Evolutionary conservation across 331 rosid genomes (phyloP).

Genomic region (Pyrus hybrid): DNA sequence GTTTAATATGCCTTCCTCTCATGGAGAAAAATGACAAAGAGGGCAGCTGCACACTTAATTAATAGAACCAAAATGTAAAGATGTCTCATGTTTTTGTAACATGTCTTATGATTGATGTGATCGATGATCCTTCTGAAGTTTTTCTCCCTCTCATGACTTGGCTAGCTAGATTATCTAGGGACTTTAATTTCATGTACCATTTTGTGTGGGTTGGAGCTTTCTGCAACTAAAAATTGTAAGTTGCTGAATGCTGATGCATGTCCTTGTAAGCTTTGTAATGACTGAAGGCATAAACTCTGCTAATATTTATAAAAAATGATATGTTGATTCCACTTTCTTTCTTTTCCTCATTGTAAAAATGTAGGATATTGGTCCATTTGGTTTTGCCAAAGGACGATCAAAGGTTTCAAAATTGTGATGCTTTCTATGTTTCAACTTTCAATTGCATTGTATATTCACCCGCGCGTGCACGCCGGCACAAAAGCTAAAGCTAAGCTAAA

Average conservation of each 20-base stretch:
- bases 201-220: constrained; percentile 13
- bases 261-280: background rate
- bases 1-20: constrained; percentile 9
- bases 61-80: too few relatives aligned
- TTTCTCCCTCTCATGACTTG: background rate
- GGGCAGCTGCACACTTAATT: too few relatives aligned
- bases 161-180: constrained; percentile 11
- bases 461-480: constrained; percentile 38
- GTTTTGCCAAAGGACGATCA: background rate
- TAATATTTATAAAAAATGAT: background rate
- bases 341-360: too few relatives aligned
- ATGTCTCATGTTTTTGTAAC: too few relatives aligned
- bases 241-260: constrained; percentile 18
- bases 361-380: background rate
- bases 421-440: background rate
- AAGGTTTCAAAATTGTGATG: background rate
- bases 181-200: constrained; percentile 6
- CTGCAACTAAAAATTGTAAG: constrained; percentile 4
- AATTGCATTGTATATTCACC: constrained; percentile 1
- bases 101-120: too few relatives aligned
- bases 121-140: too few relatives aligned
- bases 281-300: background rate
- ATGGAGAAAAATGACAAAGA: too few relatives aligned
- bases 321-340: constrained; percentile 19
- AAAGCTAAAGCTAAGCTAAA: too few relatives aligned